These are phyloP conservation scores for Debaryomyces coudertii DNA, from an alignment of 1,139 yeast genomes.

Conservation along the genomic window DNA sequence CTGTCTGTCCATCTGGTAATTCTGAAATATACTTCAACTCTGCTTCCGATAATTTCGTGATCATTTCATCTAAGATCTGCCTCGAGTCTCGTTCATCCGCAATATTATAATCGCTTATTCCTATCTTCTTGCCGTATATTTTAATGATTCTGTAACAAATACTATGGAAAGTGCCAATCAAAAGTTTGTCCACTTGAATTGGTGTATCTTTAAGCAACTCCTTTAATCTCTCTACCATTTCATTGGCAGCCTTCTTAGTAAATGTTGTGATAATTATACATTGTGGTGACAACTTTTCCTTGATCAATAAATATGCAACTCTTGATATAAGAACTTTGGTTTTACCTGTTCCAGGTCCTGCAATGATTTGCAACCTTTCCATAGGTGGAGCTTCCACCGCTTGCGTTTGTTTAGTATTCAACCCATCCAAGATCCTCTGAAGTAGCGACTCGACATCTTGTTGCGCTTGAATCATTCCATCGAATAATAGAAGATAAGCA, in stretches of 20 bases:
- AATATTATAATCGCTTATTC: constrained; percentile 53
- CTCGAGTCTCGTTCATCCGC: constrained; percentile 70
- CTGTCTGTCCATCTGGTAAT: constrained; percentile 20
- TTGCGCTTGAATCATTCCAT: constrained; percentile 1
- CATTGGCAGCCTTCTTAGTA: constrained; percentile 87
- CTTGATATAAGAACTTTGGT: constrained; percentile 80
- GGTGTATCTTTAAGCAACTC: constrained; percentile 39
- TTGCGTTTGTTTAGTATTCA: constrained; percentile 59
- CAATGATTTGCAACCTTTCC: constrained; percentile 72
- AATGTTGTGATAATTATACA: constrained; percentile 83
- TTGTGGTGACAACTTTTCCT: constrained; percentile 56
- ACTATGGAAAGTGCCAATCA: constrained; percentile 88
- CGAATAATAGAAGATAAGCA: background rate
- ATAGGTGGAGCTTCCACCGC: constrained; percentile 63
- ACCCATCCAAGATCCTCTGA: constrained; percentile 18
- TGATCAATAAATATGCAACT: constrained; percentile 67
- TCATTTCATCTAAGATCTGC: constrained; percentile 49
- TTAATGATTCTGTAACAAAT: constrained; percentile 66
- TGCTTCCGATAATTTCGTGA: constrained; percentile 36
- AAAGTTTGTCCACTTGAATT: constrained; percentile 45
- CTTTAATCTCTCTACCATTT: constrained; percentile 66
- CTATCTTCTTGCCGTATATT: constrained; percentile 57
- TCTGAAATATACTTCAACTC: constrained; percentile 31
- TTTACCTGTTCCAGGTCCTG: constrained; percentile 93
- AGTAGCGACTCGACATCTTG: constrained; percentile 1